Percentiles rank a stretch among this genome's conserved stretches.
phyloP scores from a whole-genome alignment of 306 rosid genomes.

The Parietaria judaica region DNA sequence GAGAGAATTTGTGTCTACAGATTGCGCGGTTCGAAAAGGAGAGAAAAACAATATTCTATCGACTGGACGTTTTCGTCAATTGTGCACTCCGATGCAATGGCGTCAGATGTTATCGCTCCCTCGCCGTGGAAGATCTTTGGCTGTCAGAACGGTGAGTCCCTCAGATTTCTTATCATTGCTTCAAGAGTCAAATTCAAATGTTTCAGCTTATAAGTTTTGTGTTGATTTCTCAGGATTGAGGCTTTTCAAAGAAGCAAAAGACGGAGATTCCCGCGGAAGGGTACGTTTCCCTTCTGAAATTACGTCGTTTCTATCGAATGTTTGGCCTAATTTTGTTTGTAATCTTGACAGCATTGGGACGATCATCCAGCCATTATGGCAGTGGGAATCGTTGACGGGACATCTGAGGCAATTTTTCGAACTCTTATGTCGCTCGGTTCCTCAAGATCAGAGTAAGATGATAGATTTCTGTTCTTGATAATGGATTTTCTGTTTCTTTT shows the following conservation, averaged over 20 bases:
- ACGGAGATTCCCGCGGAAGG: slow-evolving; percentile 49
- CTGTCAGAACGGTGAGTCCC: slow-evolving; percentile 67
- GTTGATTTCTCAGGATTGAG: slow-evolving; percentile 54
- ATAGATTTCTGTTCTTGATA: slow-evolving; percentile 1
- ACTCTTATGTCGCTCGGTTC: slow-evolving; percentile 81
- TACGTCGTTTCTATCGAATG: slow-evolving; percentile 15
- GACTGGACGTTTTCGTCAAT: slow-evolving; percentile 38
- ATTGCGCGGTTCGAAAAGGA: slow-evolving; percentile 43
- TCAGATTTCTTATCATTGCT: slow-evolving; percentile 14
- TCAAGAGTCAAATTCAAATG: background rate
- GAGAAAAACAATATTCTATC: slow-evolving; percentile 34
- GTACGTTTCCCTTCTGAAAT: slow-evolving; percentile 32
- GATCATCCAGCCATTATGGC: slow-evolving; percentile 92
- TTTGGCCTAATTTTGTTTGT: background rate
- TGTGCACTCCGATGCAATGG: slow-evolving; percentile 45
- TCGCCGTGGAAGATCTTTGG: slow-evolving; percentile 96
- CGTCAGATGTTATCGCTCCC: slow-evolving; percentile 77
- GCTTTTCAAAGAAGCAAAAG: slow-evolving; percentile 80
- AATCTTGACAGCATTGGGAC: slow-evolving; percentile 56
- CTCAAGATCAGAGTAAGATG: slow-evolving; percentile 78
- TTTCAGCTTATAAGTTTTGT: background rate
- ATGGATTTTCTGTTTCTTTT: background rate
- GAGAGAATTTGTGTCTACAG: slow-evolving; percentile 29
- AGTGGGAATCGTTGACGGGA: slow-evolving; percentile 71
- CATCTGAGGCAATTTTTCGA: slow-evolving; percentile 74